Percentiles rank a stretch among this genome's conserved stretches.
These are phyloP conservation scores for Dipodascopsis uninucleata DNA, from an alignment of 805 yeast species.

Conservation along the genomic window DNA sequence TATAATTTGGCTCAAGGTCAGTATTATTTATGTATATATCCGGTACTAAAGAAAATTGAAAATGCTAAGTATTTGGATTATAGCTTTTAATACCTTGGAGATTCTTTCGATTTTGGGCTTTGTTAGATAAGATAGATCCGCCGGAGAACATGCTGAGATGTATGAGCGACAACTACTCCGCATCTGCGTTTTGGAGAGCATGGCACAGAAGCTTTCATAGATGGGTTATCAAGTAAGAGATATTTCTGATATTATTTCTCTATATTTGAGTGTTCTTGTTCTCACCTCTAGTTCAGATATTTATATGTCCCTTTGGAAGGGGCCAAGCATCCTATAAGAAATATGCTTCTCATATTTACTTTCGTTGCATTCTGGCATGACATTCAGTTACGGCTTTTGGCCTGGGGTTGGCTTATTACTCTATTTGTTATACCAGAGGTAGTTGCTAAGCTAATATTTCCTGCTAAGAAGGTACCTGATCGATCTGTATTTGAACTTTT, in stretches of 20 bases:
- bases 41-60: no score
- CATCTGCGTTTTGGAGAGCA: conserved; percentile 95
- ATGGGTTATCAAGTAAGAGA: conserved; percentile 63
- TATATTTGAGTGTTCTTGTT: no score
- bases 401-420: conserved; percentile 97
- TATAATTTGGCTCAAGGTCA: conserved; percentile 79
- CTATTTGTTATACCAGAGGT: conserved; percentile 84
- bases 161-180: conserved; percentile 89
- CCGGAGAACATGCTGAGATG: conserved; percentile 98
- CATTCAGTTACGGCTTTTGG: conserved; percentile 73
- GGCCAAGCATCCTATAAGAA: conserved; percentile 61
- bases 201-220: conserved; percentile 95
- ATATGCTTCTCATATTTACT: conserved; percentile 80
- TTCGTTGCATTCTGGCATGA: conserved; percentile 99
- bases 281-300: conserved; percentile 40
- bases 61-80: no score
- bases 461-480: conserved; percentile 30
- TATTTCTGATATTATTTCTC: not conserved
- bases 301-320: conserved; percentile 93
- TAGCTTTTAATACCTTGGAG: conserved; percentile 88
- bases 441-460: conserved; percentile 48
- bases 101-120: conserved; percentile 85
- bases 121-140: conserved; percentile 89
- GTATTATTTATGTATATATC: not conserved
- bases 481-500: not conserved